Conservation (phyloP, 179 eudicot genomes). For the Vitellaria paradoxa region DNA sequence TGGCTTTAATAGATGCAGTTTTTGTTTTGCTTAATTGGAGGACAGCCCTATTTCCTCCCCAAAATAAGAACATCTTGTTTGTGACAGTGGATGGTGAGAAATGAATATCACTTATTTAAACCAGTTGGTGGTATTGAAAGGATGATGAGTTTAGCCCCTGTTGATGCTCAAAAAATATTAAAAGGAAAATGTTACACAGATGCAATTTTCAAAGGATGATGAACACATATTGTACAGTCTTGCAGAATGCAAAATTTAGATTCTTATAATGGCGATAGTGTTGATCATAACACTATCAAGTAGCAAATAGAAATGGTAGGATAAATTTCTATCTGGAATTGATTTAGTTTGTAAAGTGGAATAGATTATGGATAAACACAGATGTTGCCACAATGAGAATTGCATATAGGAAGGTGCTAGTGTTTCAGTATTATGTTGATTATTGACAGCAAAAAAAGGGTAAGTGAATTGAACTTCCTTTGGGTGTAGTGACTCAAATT, state of each 20-base stretch:
- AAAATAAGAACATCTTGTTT: not conserved
- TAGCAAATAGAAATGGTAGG: not conserved
- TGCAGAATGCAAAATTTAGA: too few relatives aligned
- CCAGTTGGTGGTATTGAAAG: not conserved
- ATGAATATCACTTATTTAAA: not conserved
- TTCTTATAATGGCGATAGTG: too few relatives aligned
- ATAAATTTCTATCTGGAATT: too few relatives aligned
- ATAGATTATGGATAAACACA: too few relatives aligned
- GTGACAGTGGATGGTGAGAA: not conserved
- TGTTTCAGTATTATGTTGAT: not conserved
- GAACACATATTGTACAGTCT: not conserved
- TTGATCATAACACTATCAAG: not conserved
- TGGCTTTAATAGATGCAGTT: not conserved
- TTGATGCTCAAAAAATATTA: not conserved
- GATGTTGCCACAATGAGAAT: not conserved
- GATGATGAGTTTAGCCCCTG: not conserved
- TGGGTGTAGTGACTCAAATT: not conserved
- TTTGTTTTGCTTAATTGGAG: not conserved
- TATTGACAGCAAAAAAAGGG: not conserved
- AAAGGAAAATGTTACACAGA: not conserved
- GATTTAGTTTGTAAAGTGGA: too few relatives aligned
- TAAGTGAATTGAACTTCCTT: not conserved
- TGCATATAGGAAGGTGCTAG: not conserved
- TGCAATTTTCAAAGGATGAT: not conserved
- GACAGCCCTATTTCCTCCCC: not conserved